Evolutionary conservation across 75 land plant genomes (phyloP), one percentile per base, ranked within the genome.

Genomic region (Picea glauca): DNA sequence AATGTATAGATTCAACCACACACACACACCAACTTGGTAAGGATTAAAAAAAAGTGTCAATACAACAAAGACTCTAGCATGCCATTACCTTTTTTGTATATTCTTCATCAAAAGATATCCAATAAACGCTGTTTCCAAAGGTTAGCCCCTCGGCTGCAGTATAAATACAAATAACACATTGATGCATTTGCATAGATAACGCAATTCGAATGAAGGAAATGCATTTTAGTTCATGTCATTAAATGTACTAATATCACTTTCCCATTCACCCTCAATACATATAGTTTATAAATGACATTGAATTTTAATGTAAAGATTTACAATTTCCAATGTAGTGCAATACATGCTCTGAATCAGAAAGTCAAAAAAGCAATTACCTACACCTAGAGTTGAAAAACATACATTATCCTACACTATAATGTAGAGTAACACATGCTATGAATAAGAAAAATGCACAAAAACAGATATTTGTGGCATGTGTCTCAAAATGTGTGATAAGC

Each of bases 81-180:
- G n/a, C 4, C 61, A 58, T 33, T 50, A 91, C 94, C 96, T 95
- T 95, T 15, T 80, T 77, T 35, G 83, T 62, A 80, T 82, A 88
- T 58, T 85, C 86, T 60, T 95, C 96, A 79, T 82, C 97, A 90
- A 96, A 96, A 31, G 79, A 74, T 76, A 96, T 86, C 85, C 87
- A 86, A 75, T 94, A 96, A 7, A 90, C 96, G 75, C 90, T 90
- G 72, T 96, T 96, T 58, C 98, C 93, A 87, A 94, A 91, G 33
- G 60, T 77, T 72, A 91, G 83, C 3, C 92, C 99, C 60, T 87
- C 86, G 78, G 95, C 95, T 95, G 96, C 88, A 74, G 73, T 76
- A 31, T 54, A 77, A 59, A 56, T 63, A 64, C 43, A 77, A 81
- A 54, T 30, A 63, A 63, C 14, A 65, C 17, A 78, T 38, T 66